Evolutionary conservation across 805 yeast species (phyloP), one percentile per base, ranked within the genome.

Genomic region (Brettanomyces bruxellensis): DNA sequence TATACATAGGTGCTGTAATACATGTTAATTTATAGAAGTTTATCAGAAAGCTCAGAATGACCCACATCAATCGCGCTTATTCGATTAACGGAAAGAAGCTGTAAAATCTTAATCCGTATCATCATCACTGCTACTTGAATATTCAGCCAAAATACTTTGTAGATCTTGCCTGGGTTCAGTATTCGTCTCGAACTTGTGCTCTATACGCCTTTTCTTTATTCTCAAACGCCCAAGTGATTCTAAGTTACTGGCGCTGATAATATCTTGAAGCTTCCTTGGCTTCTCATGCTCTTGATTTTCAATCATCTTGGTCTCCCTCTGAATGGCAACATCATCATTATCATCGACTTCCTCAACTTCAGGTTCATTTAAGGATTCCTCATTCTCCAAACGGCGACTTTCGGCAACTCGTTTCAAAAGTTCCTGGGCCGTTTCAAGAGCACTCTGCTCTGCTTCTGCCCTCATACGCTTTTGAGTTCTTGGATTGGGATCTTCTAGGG

Each of bases 401-500:
- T 56, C 61, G 34, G 60, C 61, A 38, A 65, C 58, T 39, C 55
- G 60, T 3, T 55, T 59, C 41, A 79, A 60, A 34, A 77, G 59
- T 22, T 60, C 61, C 50, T 61, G 67, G 0, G 84, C 83, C 0
- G 80, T 72, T 24, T 75, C 73, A 43, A 78, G 61, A 0, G 86
- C 80, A 35, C 63, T 57, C 3, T 25, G 13, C n/a, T 28, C 44
- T 47, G 75, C 75, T 47, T 81, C 83, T 41, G 75, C 65, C 53
- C 75, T 70, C 38, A 70, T 76, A 51, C 78, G 67, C 45, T 59
- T 67, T 50, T 70, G 75, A 3, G 86, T 81, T 4, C 63, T 64
- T 0, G 93, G 93, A 56, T 83, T 83, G 2, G 95, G 95, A 61
- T 88, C 95, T 39, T 85, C 91, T 49, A 78, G 79, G 0, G 97